A percentile compares a stretch with the other conserved stretches of the same genome.
These are phyloP conservation scores for Brassica carinata DNA, from an alignment of 345 rosid species.

Conservation along the genomic window DNA sequence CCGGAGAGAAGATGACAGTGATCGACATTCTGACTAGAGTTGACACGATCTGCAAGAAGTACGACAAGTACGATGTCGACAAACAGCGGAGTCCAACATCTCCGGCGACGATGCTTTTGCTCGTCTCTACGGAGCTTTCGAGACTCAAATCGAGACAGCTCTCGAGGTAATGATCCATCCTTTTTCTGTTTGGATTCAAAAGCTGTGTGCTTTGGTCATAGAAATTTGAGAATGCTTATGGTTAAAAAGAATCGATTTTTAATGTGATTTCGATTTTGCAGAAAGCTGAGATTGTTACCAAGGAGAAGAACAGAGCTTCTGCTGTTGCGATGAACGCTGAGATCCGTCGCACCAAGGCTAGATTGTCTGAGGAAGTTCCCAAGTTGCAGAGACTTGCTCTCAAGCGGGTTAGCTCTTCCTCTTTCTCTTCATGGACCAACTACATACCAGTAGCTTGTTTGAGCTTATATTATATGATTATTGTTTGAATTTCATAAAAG, in stretches of 20 bases:
- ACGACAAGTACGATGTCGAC: conserved; percentile 89
- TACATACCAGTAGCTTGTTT: not conserved
- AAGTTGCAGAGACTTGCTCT: conserved; percentile 93
- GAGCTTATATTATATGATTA: too few relatives aligned
- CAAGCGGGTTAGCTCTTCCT: conserved; percentile 58
- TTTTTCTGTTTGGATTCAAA: not conserved
- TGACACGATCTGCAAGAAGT: conserved; percentile 92
- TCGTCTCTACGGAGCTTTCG: conserved; percentile 68
- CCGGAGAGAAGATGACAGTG: conserved; percentile 68
- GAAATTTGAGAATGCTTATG: too few relatives aligned
- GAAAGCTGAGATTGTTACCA: conserved; percentile 89
- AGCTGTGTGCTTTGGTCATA: not conserved
- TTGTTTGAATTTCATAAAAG: not conserved
- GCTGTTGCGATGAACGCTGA: conserved; percentile 95
- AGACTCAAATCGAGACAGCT: conserved; percentile 72
- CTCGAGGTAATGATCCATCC: conserved; percentile 52
- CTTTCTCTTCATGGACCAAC: conserved; percentile 20
- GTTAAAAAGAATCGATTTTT: too few relatives aligned
- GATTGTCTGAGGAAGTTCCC: conserved; percentile 86
- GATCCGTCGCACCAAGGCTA: conserved; percentile 91
- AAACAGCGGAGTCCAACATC: conserved; percentile 82
- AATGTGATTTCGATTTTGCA: conserved; percentile 29
- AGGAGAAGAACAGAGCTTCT: conserved; percentile 82
- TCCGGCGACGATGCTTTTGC: conserved; percentile 94
- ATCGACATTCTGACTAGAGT: conserved; percentile 92